phyloP scores from a whole-genome alignment of 1,284 basidiomycete species.

The Somion occarium region DNA sequence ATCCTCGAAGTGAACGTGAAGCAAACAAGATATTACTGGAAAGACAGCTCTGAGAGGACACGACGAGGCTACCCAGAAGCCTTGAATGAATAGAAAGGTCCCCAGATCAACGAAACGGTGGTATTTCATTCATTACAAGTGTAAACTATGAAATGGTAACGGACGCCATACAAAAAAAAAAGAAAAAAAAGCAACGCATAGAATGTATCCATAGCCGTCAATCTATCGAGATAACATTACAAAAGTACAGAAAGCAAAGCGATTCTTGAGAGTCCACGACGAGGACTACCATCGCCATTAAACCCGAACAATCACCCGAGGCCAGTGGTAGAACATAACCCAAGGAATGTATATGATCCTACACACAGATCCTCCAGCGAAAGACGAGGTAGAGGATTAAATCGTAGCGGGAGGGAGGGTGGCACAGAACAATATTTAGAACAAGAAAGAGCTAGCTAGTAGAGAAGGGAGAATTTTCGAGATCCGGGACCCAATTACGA shows the following conservation, averaged over 20 bases:
- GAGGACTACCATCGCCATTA: background rate
- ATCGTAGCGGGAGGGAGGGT: background rate
- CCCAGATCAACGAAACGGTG: too few species aligned
- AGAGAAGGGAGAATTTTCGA: background rate
- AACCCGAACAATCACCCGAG: background rate
- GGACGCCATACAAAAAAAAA: too few species aligned
- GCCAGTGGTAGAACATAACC: background rate
- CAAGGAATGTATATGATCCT: slow-evolving; percentile 3
- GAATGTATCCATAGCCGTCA: background rate
- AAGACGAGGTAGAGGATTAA: background rate
- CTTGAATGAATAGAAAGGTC: too few species aligned
- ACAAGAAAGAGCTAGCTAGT: background rate
- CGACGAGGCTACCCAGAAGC: too few species aligned
- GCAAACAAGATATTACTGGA: too few species aligned
- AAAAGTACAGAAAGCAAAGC: slow-evolving; percentile 8
- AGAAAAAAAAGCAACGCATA: too few species aligned
- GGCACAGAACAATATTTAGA: background rate
- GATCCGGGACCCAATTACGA: background rate
- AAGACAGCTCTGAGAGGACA: too few species aligned
- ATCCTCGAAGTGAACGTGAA: too few species aligned
- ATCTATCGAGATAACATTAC: slow-evolving; percentile 3
- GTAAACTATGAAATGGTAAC: too few species aligned
- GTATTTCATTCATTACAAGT: too few species aligned
- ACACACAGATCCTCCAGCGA: background rate
- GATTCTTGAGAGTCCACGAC: background rate